Conservation (phyloP, 306 rosid species). For the Morella rubra region DNA sequence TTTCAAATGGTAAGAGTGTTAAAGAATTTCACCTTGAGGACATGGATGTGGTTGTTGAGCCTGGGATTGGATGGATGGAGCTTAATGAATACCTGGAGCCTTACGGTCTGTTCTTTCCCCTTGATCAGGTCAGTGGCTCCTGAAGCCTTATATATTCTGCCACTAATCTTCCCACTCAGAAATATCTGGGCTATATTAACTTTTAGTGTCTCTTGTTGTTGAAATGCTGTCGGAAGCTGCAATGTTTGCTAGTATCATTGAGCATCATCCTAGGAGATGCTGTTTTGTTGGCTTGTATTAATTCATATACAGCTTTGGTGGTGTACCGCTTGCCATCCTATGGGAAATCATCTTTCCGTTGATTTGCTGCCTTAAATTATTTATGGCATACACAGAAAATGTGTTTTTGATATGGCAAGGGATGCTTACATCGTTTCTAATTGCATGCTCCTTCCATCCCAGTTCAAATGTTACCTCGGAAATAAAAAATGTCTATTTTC, state of each 20-base stretch:
- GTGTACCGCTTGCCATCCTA: not conserved
- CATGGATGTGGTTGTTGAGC: constrained; percentile 96
- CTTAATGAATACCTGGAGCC: constrained; percentile 95
- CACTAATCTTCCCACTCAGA: not conserved
- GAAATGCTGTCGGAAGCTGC: not conserved
- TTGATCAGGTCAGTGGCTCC: constrained; percentile 74
- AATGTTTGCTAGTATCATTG: not conserved
- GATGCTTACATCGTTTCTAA: not conserved
- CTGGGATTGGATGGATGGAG: constrained; percentile 99
- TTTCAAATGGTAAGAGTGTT: constrained; percentile 48
- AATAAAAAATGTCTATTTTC: no score
- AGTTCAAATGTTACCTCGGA: no score
- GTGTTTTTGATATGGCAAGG: not conserved
- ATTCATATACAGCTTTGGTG: not conserved
- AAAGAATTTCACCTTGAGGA: constrained; percentile 84
- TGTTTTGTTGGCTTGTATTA: not conserved
- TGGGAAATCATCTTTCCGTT: not conserved
- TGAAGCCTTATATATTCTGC: not conserved
- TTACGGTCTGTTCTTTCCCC: constrained; percentile 93
- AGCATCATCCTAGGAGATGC: not conserved
- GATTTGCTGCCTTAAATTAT: not conserved
- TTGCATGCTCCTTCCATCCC: not conserved
- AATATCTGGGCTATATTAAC: not conserved
- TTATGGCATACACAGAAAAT: not conserved
- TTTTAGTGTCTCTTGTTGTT: not conserved